Base-by-base conservation (phyloP, 495 filamentous ascomycete species). In the Trichoderma virens region DNA sequence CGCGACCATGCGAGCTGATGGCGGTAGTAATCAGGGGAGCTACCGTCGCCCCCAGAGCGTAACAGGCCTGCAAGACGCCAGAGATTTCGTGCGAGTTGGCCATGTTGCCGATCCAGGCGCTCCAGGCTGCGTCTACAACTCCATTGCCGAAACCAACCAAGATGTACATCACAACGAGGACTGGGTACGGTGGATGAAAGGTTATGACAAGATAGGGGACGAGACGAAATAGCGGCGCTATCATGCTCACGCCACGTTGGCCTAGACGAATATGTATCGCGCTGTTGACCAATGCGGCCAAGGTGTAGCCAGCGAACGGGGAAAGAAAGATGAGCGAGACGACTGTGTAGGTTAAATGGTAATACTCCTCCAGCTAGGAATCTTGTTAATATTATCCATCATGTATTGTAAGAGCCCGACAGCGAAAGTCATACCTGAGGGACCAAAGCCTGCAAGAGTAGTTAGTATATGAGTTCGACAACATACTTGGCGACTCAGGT, bases 41-140 rank as follows among this genome's bases (percentile, higher is more conserved):
- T 18, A 94, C 73, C 8, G 88, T 89, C 4, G 87, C 90, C 0
- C 92, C 92, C 5, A 88, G 72, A 1, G 91, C 91, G 74, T 96
- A 96, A 13, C 79, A 71, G 7, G 91, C 92, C 70, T 93, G 90
- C 0, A 89, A 72, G 43, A 86, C 72, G 1, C 91, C 89, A 2
- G 94, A 81, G 16, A 90, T 75, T 60, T 88, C 86, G 59, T 91
- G 91, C 5, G 84, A 77, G 31, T 83, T 83, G 18, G 83, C 79
- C 69, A 95, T 82, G 67, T 91, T 92, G 13, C 90, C 90, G 62
- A 89, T 85, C 78, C 90, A 95, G 2, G 91, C 88, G 70, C 95
- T 94, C 78, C 88, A 92, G 25, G 87, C 82, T 0, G 87, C 85
- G 60, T 94, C 82, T 60, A 85, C 84, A 60, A 89, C 73, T 5